These are phyloP conservation scores for Myxozyma udenii DNA, from an alignment of 805 yeast species.

Conservation along the genomic window DNA sequence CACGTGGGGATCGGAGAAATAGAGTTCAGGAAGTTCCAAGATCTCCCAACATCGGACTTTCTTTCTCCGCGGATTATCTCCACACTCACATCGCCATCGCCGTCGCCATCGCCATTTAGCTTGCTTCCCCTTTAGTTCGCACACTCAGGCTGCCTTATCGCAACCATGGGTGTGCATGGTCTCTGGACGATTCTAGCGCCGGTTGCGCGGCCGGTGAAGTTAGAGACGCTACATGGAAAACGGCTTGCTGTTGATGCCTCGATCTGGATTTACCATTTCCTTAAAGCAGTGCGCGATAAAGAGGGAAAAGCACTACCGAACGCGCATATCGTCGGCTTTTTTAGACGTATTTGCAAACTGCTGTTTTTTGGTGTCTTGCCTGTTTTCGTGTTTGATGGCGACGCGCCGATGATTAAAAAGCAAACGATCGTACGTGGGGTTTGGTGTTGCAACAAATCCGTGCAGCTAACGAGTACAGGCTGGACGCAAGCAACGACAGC, in stretches of 20 bases:
- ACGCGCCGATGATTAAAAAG: conserved; percentile 79
- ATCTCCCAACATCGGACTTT: no score
- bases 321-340: conserved; percentile 93
- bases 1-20: no score
- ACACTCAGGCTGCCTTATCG: no score
- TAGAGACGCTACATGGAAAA: conserved; percentile 77
- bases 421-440: conserved; percentile 54
- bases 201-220: conserved; percentile 81
- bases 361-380: conserved; percentile 84
- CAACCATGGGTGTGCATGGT: conserved; percentile 92
- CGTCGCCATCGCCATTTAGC: no score
- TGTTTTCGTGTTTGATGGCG: conserved; percentile 93
- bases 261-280: conserved; percentile 95
- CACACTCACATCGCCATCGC: no score
- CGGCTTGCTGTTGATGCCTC: conserved; percentile 94
- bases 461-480: conserved; percentile 24
- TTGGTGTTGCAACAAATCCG: no score
- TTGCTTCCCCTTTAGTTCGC: no score
- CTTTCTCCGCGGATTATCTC: no score
- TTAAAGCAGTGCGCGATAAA: conserved; percentile 87
- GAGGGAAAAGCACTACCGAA: conserved; percentile 74
- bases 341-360: conserved; percentile 86
- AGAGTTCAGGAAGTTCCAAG: no score
- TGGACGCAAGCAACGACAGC: conserved; percentile 67
- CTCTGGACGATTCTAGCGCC: conserved; percentile 92